Conservation (phyloP, 2,329 filamentous ascomycete species). For the Fusarium staphyleae region DNA sequence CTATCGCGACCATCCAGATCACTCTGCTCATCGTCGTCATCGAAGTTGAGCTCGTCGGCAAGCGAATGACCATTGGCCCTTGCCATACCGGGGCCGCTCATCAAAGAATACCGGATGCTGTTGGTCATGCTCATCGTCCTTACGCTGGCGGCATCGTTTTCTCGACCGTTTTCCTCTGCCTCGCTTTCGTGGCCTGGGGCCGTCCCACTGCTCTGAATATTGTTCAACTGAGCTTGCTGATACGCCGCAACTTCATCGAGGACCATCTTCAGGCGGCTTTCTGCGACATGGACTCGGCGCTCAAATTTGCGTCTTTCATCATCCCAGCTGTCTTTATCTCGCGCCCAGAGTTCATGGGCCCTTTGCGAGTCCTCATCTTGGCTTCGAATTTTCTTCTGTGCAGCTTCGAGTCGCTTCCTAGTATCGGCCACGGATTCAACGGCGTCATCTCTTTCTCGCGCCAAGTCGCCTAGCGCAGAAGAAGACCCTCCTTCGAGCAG, state of each 20-base stretch:
- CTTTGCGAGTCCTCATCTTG: conserved; percentile 86
- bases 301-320: conserved; percentile 83
- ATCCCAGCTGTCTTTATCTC: conserved; percentile 85
- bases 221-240: conserved; percentile 62
- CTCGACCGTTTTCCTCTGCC: conserved; percentile 65
- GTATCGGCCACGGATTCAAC: conserved; percentile 75
- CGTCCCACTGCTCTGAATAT: conserved; percentile 44
- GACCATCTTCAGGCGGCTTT: conserved; percentile 82
- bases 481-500: conserved; percentile 87
- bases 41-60: conserved; percentile 89
- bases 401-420: conserved; percentile 76
- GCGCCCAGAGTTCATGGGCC: conserved; percentile 80
- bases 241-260: conserved; percentile 84
- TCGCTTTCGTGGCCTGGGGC: conserved; percentile 60
- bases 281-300: conserved; percentile 86
- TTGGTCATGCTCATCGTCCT: conserved; percentile 74
- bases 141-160: conserved; percentile 76
- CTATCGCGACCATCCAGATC: conserved; percentile 75
- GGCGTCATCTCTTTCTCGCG: conserved; percentile 85
- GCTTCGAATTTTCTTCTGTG: conserved; percentile 77
- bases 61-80: conserved; percentile 76
- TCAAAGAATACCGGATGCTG: conserved; percentile 75
- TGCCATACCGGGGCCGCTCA: conserved; percentile 62
- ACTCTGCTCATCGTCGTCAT: conserved; percentile 78
- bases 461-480: conserved; percentile 82